phyloP scores from a whole-genome alignment of 1,284 basidiomycete species.

The Golubevia pallescens region DNA sequence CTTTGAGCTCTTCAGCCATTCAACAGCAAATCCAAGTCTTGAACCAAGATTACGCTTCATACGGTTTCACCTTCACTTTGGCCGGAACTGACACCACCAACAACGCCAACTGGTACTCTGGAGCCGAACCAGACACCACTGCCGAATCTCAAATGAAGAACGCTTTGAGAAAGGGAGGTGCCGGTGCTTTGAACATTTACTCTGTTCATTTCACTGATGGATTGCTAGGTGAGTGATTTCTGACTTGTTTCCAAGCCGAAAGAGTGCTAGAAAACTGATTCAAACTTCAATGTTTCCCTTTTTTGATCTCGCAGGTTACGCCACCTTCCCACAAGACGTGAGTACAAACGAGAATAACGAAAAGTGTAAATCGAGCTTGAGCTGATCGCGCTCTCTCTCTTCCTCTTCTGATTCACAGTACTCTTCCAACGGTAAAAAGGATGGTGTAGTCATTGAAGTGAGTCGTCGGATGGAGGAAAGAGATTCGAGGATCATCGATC shows the following conservation, averaged over 20 bases:
- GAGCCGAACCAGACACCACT: slow-evolving; percentile 65
- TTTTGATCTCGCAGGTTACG: no score
- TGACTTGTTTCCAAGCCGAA: no score
- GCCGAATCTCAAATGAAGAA: slow-evolving; percentile 70
- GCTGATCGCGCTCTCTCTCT: no score
- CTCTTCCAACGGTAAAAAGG: slow-evolving; percentile 65
- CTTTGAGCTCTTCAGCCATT: slow-evolving; percentile 16
- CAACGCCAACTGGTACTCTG: slow-evolving; percentile 69
- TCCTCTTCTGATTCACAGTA: no score
- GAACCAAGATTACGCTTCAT: slow-evolving; percentile 67
- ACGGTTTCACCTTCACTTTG: slow-evolving; percentile 68
- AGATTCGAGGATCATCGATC: no score
- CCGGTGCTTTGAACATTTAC: slow-evolving; percentile 69
- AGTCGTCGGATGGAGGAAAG: no score
- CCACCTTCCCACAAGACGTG: slow-evolving; percentile 67
- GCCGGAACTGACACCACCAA: slow-evolving; percentile 67
- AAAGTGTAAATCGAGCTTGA: no score
- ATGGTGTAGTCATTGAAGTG: slow-evolving; percentile 67
- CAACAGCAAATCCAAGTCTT: slow-evolving; percentile 67
- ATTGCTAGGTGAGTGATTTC: no score
- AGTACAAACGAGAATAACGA: no score
- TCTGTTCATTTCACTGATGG: slow-evolving; percentile 62
- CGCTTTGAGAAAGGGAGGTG: slow-evolving; percentile 67
- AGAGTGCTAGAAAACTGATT: no score
- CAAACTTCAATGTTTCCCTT: no score